Percentiles rank a stretch among this genome's conserved stretches.
Evolutionary conservation across 148 eudicot species (phyloP).

Genomic region (Persicaria maculosa): DNA sequence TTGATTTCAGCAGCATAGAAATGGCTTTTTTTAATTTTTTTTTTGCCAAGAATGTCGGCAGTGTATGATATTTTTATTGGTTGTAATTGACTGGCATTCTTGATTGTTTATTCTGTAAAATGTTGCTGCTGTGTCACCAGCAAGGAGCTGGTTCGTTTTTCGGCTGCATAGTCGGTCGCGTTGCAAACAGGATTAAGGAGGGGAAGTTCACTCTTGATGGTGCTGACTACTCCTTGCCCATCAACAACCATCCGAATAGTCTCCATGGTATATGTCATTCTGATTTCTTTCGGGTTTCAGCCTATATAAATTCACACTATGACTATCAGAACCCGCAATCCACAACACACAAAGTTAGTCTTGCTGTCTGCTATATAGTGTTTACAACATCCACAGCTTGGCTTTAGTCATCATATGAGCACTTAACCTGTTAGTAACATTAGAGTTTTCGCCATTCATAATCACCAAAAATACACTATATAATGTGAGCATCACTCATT

Average conservation of each 20-base stretch:
- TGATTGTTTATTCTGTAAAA: constrained; percentile 2
- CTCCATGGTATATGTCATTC: constrained; percentile 63
- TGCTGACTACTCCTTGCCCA: constrained; percentile 52
- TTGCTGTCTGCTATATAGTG: no score
- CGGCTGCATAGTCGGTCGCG: constrained; percentile 96
- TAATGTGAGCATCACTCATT: no score
- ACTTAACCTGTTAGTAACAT: no score
- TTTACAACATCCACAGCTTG: no score
- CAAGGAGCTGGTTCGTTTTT: constrained; percentile 70
- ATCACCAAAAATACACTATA: no score
- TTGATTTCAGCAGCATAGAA: no score
- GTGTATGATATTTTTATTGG: background rate
- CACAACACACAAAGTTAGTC: no score
- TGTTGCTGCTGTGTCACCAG: constrained; percentile 27
- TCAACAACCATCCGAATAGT: constrained; percentile 85
- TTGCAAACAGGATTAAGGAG: constrained; percentile 92
- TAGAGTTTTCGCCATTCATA: no score
- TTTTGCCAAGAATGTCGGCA: no score
- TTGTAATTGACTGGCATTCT: background rate
- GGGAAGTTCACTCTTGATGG: constrained; percentile 82
- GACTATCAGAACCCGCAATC: background rate
- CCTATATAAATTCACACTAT: background rate
- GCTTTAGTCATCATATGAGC: no score
- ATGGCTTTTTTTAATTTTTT: no score
- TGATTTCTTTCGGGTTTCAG: background rate